These are phyloP conservation scores for Endoconidiophora polonica DNA, from an alignment of 2,329 filamentous ascomycete species.

Conservation along the genomic window DNA sequence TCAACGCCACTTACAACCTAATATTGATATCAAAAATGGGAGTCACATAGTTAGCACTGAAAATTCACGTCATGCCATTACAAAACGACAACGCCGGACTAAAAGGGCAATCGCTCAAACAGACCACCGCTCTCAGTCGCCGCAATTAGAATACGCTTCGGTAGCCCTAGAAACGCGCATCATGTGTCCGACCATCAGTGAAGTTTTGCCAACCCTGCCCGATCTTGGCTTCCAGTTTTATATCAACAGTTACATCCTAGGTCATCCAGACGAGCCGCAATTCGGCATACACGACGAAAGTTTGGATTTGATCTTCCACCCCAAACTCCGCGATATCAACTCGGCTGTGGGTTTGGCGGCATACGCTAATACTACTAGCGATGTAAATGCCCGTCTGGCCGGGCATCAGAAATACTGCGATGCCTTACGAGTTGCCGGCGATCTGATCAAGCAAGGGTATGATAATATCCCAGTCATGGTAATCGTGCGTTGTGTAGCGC, in stretches of 20 bases:
- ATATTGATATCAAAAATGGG: no score
- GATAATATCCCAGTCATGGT: no score
- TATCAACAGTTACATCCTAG: conserved; percentile 32
- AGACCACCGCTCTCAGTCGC: no score
- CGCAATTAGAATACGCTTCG: no score
- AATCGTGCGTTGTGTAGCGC: no score
- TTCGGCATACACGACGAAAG: conserved; percentile 22
- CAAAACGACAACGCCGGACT: no score
- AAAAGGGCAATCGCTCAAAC: no score
- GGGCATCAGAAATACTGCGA: neutral
- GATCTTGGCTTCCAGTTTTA: conserved; percentile 36
- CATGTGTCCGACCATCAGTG: conserved; percentile 16
- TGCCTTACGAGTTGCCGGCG: no score
- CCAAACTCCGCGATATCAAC: conserved; percentile 31
- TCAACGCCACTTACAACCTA: no score
- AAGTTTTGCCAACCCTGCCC: conserved; percentile 22
- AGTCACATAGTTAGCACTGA: no score
- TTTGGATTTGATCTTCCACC: conserved; percentile 23
- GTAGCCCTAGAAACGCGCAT: conserved; percentile 6
- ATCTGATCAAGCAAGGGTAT: no score
- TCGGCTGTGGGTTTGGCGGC: conserved; percentile 41
- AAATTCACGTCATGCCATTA: no score
- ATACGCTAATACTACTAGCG: conserved; percentile 35
- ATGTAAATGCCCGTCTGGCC: conserved; percentile 22
- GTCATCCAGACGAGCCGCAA: conserved; percentile 33